These are phyloP conservation scores for Astrothelium macrocarpum DNA, from an alignment of 495 filamentous ascomycete genomes.

Conservation along the genomic window DNA sequence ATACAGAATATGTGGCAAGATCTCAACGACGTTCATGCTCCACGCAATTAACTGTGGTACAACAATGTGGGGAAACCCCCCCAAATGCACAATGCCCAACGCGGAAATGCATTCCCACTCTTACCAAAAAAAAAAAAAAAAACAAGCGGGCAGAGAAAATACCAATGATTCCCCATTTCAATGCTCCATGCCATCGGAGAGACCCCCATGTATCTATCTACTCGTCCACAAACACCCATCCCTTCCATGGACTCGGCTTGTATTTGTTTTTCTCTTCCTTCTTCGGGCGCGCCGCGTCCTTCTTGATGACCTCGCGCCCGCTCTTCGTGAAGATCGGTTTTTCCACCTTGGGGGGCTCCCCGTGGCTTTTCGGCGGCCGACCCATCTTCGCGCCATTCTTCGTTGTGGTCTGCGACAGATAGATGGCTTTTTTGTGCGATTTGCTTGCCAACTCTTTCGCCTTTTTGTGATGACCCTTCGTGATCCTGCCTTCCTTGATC, in stretches of 20 bases:
- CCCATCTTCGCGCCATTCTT: neutral
- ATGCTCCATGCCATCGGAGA: neutral
- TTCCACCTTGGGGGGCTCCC: neutral
- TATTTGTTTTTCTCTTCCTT: neutral
- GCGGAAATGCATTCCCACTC: no score
- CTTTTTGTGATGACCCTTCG: neutral
- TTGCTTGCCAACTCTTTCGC: neutral
- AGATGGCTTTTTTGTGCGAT: neutral
- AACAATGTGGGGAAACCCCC: no score
- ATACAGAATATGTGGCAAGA: no score
- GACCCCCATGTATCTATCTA: neutral
- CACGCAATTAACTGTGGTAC: no score
- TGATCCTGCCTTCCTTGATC: neutral
- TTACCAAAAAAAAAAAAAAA: no score
- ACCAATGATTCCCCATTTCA: neutral
- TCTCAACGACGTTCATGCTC: no score
- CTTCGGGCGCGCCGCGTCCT: neutral
- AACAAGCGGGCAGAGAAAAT: no score
- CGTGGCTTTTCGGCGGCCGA: neutral
- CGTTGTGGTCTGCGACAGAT: neutral
- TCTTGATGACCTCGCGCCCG: conserved; percentile 1
- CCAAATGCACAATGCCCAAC: no score
- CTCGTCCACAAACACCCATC: conserved; percentile 2
- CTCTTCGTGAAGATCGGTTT: neutral
- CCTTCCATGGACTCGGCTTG: conserved; percentile 2